phyloP scores from a whole-genome alignment of 805 yeast genomes.

The Myxozyma mucilagina region DNA sequence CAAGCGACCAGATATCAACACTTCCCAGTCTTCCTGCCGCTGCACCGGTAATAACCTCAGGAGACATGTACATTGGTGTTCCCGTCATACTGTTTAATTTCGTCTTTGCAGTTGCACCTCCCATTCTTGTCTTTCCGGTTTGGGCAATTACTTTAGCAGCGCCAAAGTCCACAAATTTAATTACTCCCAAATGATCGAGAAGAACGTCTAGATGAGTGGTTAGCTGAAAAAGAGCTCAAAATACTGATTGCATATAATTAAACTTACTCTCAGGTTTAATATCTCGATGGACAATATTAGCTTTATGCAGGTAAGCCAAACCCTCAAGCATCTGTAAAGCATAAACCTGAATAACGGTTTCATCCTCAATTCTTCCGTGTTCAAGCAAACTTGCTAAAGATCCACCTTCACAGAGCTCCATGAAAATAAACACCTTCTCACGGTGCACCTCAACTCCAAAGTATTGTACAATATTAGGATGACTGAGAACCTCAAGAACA shows the following conservation, averaged over 20 bases:
- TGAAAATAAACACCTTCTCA: constrained; percentile 89
- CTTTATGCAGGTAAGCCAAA: constrained; percentile 86
- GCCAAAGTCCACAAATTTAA: constrained; percentile 96
- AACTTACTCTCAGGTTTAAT: constrained; percentile 74
- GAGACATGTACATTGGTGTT: constrained; percentile 99
- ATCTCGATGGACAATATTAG: constrained; percentile 95
- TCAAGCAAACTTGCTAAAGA: constrained; percentile 81
- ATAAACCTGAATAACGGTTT: constrained; percentile 84
- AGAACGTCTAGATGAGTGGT: constrained; percentile 57
- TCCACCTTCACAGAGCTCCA: constrained; percentile 98
- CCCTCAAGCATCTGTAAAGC: constrained; percentile 94
- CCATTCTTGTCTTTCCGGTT: constrained; percentile 40
- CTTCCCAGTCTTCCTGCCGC: constrained; percentile 61
- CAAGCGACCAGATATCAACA: constrained; percentile 92
- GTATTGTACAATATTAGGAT: constrained; percentile 94
- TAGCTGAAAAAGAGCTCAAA: not conserved
- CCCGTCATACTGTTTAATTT: constrained; percentile 66
- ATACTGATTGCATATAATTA: too few relatives aligned
- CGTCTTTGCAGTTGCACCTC: constrained; percentile 39
- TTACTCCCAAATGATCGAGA: constrained; percentile 86
- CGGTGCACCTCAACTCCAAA: constrained; percentile 97
- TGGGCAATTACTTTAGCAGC: constrained; percentile 80
- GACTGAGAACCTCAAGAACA: constrained; percentile 89
- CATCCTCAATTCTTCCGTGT: constrained; percentile 95
- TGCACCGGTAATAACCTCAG: constrained; percentile 87